Conservation (phyloP, 768 basidiomycete genomes). For the Filobasidium floriforme region DNA sequence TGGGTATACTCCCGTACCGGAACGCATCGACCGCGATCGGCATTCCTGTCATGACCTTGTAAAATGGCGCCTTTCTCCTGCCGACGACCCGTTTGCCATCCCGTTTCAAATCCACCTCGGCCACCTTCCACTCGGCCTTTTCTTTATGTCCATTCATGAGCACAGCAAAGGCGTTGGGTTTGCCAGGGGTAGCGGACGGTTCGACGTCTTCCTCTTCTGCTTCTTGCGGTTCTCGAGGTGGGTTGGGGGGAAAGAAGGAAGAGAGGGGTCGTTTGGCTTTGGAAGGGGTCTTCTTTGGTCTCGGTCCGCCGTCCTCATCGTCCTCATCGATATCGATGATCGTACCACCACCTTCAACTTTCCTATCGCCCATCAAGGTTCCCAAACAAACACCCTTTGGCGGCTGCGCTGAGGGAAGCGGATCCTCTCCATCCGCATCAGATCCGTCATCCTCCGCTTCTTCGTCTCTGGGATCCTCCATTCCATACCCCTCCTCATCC, state of each 20-base stretch:
- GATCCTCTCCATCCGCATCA: conserved; percentile 32
- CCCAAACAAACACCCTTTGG: background rate
- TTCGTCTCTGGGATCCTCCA: conserved; percentile 39
- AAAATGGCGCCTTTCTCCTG: conserved; percentile 80
- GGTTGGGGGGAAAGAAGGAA: conserved; percentile 33
- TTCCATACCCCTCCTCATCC: conserved; percentile 58
- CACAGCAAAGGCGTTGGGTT: conserved; percentile 60
- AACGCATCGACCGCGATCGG: conserved; percentile 97
- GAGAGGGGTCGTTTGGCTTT: conserved; percentile 38
- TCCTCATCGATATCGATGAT: conserved; percentile 23
- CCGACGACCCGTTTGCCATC: conserved; percentile 38
- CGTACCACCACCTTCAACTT: conserved; percentile 9
- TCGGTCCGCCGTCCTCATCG: conserved; percentile 7
- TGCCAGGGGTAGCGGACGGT: conserved; percentile 24
- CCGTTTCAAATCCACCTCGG: conserved; percentile 46
- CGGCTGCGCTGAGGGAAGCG: background rate
- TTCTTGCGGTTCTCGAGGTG: conserved; percentile 20
- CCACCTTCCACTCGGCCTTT: conserved; percentile 77
- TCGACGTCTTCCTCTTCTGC: conserved; percentile 15
- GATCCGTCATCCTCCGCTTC: conserved; percentile 29
- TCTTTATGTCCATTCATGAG: conserved; percentile 84
- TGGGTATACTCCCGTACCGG: conserved; percentile 82
- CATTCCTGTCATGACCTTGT: conserved; percentile 90
- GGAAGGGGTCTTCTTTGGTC: background rate
- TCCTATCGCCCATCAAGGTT: conserved; percentile 12